Percentiles rank a stretch among this genome's conserved stretches.
These are phyloP conservation scores for Fusarium chlamydosporum DNA, from an alignment of 2,329 filamentous ascomycete species.

Conservation along the genomic window DNA sequence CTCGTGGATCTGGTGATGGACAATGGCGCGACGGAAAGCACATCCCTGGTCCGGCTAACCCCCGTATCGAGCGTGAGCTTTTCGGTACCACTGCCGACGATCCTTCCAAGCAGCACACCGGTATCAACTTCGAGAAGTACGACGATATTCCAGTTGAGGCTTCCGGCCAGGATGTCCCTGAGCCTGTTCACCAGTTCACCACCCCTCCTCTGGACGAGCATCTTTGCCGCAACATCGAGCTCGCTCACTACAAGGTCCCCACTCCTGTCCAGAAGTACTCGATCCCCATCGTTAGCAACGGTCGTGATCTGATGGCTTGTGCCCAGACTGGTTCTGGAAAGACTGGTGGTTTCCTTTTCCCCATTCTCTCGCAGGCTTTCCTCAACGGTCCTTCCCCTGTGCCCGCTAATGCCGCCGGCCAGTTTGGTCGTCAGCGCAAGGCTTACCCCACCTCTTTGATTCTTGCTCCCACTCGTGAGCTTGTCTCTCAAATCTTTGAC, in stretches of 20 bases:
- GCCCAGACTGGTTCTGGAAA: conserved; percentile 99
- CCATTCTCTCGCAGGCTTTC: conserved; percentile 98
- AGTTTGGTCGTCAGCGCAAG: conserved; percentile 95
- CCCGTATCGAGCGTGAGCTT: conserved; percentile 92
- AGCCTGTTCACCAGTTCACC: conserved; percentile 89
- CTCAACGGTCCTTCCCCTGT: conserved; percentile 83
- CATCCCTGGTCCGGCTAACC: conserved; percentile 88
- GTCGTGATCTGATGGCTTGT: conserved; percentile 99
- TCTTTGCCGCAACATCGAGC: conserved; percentile 90
- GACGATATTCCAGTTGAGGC: conserved; percentile 99
- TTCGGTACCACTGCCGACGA: conserved; percentile 93
- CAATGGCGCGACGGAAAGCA: conserved; percentile 98
- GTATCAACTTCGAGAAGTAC: conserved; percentile 99
- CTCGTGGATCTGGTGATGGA: conserved; percentile 91
- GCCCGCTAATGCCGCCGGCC: conserved; percentile 74
- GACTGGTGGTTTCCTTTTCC: conserved; percentile 99
- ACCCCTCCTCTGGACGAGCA: conserved; percentile 97
- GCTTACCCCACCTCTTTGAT: conserved; percentile 97
- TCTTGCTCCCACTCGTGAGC: conserved; percentile 95
- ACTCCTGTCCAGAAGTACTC: conserved; percentile 99
- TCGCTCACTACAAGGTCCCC: conserved; percentile 94
- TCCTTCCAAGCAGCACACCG: conserved; percentile 93
- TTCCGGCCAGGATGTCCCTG: conserved; percentile 92
- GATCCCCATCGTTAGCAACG: conserved; percentile 97
- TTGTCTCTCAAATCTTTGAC: conserved; percentile 98